Evolutionary conservation across 768 basidiomycete genomes (phyloP).

Genomic region (Tricholoma bakamatsutake): DNA sequence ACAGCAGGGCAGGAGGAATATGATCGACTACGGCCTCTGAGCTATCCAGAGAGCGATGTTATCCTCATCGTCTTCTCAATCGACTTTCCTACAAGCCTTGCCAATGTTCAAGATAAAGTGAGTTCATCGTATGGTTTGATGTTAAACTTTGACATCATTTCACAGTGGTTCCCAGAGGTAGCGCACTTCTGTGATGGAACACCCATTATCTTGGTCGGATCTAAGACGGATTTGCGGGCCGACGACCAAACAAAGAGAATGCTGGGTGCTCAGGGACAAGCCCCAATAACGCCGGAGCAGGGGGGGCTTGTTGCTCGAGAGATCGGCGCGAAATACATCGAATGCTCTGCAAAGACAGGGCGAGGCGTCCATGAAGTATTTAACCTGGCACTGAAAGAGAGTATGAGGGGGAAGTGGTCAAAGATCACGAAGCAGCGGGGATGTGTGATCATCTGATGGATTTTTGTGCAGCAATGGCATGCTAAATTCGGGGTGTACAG

Average conservation of each 20-base stretch:
- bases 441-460: slow-evolving; percentile 56
- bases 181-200: slow-evolving; percentile 89
- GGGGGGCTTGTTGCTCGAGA: slow-evolving; percentile 83
- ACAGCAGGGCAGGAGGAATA: slow-evolving; percentile 98
- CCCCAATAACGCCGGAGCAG: slow-evolving; percentile 76
- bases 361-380: slow-evolving; percentile 90
- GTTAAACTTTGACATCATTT: slow-evolving; percentile 1
- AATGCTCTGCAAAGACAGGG: slow-evolving; percentile 94
- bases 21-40: slow-evolving; percentile 79
- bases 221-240: slow-evolving; percentile 85
- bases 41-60: slow-evolving; percentile 85
- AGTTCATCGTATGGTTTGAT: slow-evolving; percentile 11
- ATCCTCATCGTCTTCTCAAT: slow-evolving; percentile 93
- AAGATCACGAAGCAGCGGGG: slow-evolving; percentile 63
- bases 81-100: slow-evolving; percentile 88
- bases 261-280: slow-evolving; percentile 84
- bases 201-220: slow-evolving; percentile 87
- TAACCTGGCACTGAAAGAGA: slow-evolving; percentile 80
- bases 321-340: slow-evolving; percentile 89
- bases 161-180: slow-evolving; percentile 89
- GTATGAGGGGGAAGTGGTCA: slow-evolving; percentile 75
- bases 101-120: slow-evolving; percentile 88
- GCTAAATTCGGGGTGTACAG: slow-evolving; percentile 12
- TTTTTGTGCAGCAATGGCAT: background rate
- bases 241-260: slow-evolving; percentile 85